Evolutionary conservation across 768 basidiomycete genomes (phyloP).

Genomic region (Mycena capillaripes): DNA sequence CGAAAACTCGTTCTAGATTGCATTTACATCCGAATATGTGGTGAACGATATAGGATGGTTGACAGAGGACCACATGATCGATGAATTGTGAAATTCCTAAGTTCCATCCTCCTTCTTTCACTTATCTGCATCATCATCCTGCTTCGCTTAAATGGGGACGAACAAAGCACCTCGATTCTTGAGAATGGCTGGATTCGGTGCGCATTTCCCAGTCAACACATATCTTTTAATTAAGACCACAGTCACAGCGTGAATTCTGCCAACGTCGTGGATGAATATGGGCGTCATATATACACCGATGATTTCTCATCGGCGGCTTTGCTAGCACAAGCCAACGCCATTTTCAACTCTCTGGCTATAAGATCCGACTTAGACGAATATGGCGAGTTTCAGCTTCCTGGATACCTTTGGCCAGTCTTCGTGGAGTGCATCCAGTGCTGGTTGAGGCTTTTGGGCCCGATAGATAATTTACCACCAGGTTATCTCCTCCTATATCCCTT

Average conservation of each 20-base stretch:
- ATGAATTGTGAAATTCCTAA: no score
- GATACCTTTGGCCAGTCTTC: background rate
- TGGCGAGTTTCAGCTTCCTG: background rate
- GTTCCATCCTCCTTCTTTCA: no score
- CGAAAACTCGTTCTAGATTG: background rate
- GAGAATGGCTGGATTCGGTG: constrained; percentile 14
- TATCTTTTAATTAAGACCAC: no score
- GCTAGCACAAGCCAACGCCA: constrained; percentile 6
- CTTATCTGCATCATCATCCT: no score
- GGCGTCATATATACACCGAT: background rate
- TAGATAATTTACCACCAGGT: background rate
- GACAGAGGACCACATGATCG: background rate
- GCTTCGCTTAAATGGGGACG: no score
- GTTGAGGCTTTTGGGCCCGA: background rate
- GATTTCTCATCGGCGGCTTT: background rate
- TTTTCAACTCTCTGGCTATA: background rate
- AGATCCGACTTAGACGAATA: background rate
- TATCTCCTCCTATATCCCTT: background rate
- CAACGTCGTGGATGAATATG: background rate
- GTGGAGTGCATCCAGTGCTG: background rate
- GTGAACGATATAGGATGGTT: no score
- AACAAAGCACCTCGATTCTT: background rate
- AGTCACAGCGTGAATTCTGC: background rate
- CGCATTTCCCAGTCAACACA: background rate
- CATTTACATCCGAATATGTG: no score